Evolutionary conservation across 352 stramenopile genomes (phyloP).

Genomic region (Globisporangium emineosum): DNA sequence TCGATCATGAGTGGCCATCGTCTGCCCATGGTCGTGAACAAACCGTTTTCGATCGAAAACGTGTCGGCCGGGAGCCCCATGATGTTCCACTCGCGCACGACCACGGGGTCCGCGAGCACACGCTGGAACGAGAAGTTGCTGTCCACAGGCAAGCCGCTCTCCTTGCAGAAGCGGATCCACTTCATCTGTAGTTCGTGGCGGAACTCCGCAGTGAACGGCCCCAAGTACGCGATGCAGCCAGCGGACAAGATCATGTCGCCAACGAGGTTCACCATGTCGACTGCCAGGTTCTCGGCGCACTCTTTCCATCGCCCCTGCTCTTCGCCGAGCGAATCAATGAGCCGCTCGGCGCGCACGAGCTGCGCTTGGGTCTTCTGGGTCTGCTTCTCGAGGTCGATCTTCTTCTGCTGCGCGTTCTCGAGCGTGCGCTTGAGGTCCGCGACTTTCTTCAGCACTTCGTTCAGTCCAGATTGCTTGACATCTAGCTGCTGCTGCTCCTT

Average conservation of each 20-base stretch:
- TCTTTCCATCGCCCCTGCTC: slow-evolving; percentile 91
- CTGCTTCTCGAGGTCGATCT: slow-evolving; percentile 89
- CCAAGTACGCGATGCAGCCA: slow-evolving; percentile 91
- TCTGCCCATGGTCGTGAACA: slow-evolving; percentile 89
- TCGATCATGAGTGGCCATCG: slow-evolving; percentile 95
- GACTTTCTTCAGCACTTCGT: slow-evolving; percentile 81
- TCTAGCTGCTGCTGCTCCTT: slow-evolving; percentile 84
- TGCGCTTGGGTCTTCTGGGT: slow-evolving; percentile 85
- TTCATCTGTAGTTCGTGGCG: slow-evolving; percentile 77
- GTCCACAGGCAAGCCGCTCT: slow-evolving; percentile 80
- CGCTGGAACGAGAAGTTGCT: slow-evolving; percentile 83
- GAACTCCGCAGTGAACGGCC: slow-evolving; percentile 88
- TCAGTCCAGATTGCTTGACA: slow-evolving; percentile 85
- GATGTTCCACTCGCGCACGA: slow-evolving; percentile 91
- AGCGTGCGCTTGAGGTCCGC: slow-evolving; percentile 87
- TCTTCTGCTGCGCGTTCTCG: slow-evolving; percentile 89
- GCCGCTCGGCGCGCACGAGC: slow-evolving; percentile 83
- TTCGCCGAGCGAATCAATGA: slow-evolving; percentile 89
- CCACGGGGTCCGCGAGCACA: slow-evolving; percentile 80
- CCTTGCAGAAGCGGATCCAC: slow-evolving; percentile 84
- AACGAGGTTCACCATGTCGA: slow-evolving; percentile 90
- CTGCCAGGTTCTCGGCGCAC: slow-evolving; percentile 60
- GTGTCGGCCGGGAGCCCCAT: slow-evolving; percentile 90
- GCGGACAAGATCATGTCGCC: slow-evolving; percentile 92
- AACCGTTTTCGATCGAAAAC: slow-evolving; percentile 93